Conservation (phyloP, 805 yeast genomes). For the Pichia sporocuriosa region DNA sequence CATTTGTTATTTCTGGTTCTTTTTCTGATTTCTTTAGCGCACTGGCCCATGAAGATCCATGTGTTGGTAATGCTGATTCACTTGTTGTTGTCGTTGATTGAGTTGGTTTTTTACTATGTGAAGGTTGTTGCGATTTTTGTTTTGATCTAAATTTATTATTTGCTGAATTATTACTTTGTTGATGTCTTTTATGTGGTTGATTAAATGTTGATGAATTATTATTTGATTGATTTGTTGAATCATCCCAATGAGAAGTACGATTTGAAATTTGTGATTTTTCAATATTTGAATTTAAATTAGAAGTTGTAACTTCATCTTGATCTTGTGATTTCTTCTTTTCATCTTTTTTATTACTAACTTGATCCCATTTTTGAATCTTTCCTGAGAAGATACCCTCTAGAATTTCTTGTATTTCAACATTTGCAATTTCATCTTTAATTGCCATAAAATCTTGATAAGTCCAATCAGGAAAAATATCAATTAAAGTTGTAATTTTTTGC, state of each 20-base stretch:
- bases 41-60: constrained; percentile 2
- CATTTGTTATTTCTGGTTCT: neutral
- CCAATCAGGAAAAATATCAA: constrained; percentile 95
- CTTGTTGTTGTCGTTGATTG: neutral
- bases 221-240: neutral
- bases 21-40: neutral
- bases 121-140: constrained; percentile 4
- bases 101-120: neutral
- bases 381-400: constrained; percentile 87
- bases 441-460: constrained; percentile 72
- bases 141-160: constrained; percentile 8
- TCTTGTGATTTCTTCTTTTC: constrained; percentile 19
- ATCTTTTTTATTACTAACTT: constrained; percentile 55
- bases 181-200: neutral
- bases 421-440: constrained; percentile 62
- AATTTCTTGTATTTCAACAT: constrained; percentile 66
- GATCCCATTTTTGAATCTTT: constrained; percentile 89
- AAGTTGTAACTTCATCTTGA: constrained; percentile 8
- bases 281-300: constrained; percentile 1
- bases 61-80: neutral
- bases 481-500: constrained; percentile 46
- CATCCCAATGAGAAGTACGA: constrained; percentile 11
- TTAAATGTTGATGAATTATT: constrained; percentile 2
- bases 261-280: constrained; percentile 4
- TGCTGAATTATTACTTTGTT: constrained; percentile 1